A percentile compares a stretch with the other conserved stretches of the same genome.
These are phyloP conservation scores for Podila epicladia DNA, from an alignment of 192 early-diverging fungal genomes.

Conservation along the genomic window DNA sequence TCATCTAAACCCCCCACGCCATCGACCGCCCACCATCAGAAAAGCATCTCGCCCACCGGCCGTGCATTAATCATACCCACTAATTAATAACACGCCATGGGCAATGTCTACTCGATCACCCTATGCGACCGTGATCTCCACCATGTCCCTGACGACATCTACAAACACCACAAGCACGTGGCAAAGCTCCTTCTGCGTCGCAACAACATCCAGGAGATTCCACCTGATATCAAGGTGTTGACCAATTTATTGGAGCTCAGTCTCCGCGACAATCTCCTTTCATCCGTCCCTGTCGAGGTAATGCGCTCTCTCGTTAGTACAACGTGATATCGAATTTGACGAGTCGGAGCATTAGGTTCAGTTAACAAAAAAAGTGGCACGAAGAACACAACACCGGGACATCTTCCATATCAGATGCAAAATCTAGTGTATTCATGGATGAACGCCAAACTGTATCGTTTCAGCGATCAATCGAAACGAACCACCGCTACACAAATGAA, in stretches of 20 bases:
- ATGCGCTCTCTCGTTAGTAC: neutral
- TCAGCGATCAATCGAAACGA: too few species aligned
- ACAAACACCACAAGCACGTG: conserved; percentile 49
- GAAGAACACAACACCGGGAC: neutral
- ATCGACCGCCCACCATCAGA: too few species aligned
- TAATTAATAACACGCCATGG: conserved; percentile 9
- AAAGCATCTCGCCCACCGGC: too few species aligned
- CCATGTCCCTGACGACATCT: conserved; percentile 48
- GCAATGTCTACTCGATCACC: conserved; percentile 50
- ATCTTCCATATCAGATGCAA: too few species aligned
- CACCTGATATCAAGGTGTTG: conserved; percentile 46
- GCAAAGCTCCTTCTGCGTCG: conserved; percentile 30
- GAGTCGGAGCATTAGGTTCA: too few species aligned
- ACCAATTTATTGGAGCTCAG: conserved; percentile 42
- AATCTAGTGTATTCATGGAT: too few species aligned
- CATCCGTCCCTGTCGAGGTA: conserved; percentile 37
- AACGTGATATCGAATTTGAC: too few species aligned
- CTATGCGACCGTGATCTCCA: conserved; percentile 44
- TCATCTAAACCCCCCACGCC: too few species aligned
- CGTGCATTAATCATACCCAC: neutral
- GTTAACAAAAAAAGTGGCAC: neutral
- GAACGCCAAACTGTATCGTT: too few species aligned
- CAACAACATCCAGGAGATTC: conserved; percentile 48
- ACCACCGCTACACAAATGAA: too few species aligned
- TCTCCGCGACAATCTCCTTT: conserved; percentile 36